Evolutionary conservation across 2,329 filamentous ascomycete species (phyloP).

Genomic region (Seiridium cupressi): DNA sequence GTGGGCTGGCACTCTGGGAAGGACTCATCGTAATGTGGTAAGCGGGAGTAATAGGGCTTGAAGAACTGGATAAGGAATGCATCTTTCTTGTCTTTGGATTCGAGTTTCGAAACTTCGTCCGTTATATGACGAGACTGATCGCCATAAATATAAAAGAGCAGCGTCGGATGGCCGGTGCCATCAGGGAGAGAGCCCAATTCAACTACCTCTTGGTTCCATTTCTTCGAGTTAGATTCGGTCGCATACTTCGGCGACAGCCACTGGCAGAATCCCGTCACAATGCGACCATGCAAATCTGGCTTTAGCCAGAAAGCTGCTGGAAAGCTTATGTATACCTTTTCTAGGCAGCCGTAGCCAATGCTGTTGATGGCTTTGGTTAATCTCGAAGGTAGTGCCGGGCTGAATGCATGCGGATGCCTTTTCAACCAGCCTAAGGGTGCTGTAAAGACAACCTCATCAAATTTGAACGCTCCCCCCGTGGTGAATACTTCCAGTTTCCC

Average conservation of each 20-base stretch:
- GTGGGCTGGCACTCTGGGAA: constrained; percentile 60
- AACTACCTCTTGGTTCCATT: constrained; percentile 75
- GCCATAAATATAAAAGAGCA: constrained; percentile 81
- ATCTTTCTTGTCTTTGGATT: constrained; percentile 45
- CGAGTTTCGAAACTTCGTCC: constrained; percentile 37
- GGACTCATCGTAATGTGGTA: constrained; percentile 63
- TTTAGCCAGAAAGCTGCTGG: constrained; percentile 70
- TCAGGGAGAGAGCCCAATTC: constrained; percentile 68
- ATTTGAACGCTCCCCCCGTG: constrained; percentile 44
- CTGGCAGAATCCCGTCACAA: constrained; percentile 67
- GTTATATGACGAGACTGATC: constrained; percentile 57
- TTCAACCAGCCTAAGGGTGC: constrained; percentile 69
- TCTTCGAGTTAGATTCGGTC: constrained; percentile 53
- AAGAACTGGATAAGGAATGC: constrained; percentile 65
- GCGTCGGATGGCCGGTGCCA: constrained; percentile 67
- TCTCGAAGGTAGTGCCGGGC: constrained; percentile 56
- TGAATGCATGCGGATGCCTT: constrained; percentile 54
- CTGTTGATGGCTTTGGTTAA: constrained; percentile 60
- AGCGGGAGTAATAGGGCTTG: constrained; percentile 71
- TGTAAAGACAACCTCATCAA: constrained; percentile 69
- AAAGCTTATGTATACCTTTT: constrained; percentile 73
- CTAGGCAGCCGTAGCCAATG: constrained; percentile 68
- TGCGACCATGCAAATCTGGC: constrained; percentile 35
- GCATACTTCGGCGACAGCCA: constrained; percentile 74
- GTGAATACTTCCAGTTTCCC: constrained; percentile 43